Evolutionary conservation across 352 stramenopile species (phyloP).

Genomic region (Globisporangium parvum): DNA sequence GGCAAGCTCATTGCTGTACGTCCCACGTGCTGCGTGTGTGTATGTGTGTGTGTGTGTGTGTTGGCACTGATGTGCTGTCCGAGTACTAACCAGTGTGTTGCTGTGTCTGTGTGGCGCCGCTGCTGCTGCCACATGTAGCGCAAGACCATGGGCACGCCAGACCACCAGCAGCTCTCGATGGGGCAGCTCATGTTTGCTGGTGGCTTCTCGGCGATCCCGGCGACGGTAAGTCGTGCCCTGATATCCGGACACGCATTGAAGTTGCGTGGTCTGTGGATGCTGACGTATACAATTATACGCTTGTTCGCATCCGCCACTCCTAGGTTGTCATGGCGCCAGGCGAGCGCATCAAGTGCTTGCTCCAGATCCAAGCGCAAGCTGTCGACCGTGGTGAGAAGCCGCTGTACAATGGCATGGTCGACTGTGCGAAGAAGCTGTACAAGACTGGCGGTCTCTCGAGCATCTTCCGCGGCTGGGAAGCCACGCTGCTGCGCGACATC

Average conservation of each 20-base stretch:
- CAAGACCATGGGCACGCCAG: constrained; percentile 48
- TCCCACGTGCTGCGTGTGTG: neutral
- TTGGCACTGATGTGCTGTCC: neutral
- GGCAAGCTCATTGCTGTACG: constrained; percentile 89
- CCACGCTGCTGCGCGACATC: constrained; percentile 93
- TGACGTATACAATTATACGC: constrained; percentile 2
- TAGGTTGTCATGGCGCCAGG: constrained; percentile 91
- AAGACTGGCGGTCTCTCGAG: constrained; percentile 87
- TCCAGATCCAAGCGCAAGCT: constrained; percentile 89
- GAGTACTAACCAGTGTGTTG: constrained; percentile 3
- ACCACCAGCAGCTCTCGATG: constrained; percentile 62
- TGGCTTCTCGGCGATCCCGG: constrained; percentile 86
- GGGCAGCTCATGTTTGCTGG: constrained; percentile 87
- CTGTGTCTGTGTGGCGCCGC: neutral
- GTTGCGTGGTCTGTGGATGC: neutral
- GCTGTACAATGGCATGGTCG: constrained; percentile 93
- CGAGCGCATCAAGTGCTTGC: constrained; percentile 96
- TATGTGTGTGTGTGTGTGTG: neutral
- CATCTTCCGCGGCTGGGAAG: constrained; percentile 93
- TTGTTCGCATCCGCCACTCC: neutral
- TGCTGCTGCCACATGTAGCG: constrained; percentile 32
- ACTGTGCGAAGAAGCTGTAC: constrained; percentile 93
- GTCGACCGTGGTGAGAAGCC: constrained; percentile 69
- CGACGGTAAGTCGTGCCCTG: constrained; percentile 24
- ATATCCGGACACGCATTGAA: neutral